Evolutionary conservation across 345 rosid species (phyloP), one percentile per base, ranked within the genome.

Genomic region (Eutrema heterophyllum): DNA sequence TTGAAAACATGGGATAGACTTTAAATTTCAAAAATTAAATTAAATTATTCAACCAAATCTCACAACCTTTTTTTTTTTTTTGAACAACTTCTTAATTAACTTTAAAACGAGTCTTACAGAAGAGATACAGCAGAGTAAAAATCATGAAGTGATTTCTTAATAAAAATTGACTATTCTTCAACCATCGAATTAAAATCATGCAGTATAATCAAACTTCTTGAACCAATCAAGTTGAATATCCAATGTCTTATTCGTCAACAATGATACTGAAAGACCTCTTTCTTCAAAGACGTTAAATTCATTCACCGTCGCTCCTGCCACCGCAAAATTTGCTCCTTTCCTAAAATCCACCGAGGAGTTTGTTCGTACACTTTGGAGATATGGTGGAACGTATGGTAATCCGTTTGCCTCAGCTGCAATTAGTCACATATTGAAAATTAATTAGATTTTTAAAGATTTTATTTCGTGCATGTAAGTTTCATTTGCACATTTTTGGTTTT

Each of bases 331-430:
- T 54, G 59, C 59, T 6, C 59, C 59, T 54, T 54, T 30, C 10
- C 1, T 55, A 15, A 55, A n/a, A 32, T 32, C 40, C 26, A 55
- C 40, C 24, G 61, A 55, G 32, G 10, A 30, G 24, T 55, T 55
- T 55, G 61, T 55, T 7, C 24, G 40, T 24, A 55, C 61, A 6
- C 61, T 55, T 55, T 32, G 40, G 26, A 55, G 61, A 55, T 55
- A 55, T 32, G 61, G 61, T 4, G 10, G 33, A 33, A 55, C 61
- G 15, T 55, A 55, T 39, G 61, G 61, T 15, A 55, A 55, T 4
- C 61, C 61, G 13, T 55, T 55, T 33, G 61, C 61, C 39, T 55
- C 61, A 55, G 61, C 61, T 55, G 61, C 61, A 55, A 10, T 36
- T 55, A n/a, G 40, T 9, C 40, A 32, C 61, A 55, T 32, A 32